Evolutionary conservation across 164 flowering plant genomes (phyloP), one percentile per base, ranked within the genome.

Genomic region (Macadamia tetraphylla): DNA sequence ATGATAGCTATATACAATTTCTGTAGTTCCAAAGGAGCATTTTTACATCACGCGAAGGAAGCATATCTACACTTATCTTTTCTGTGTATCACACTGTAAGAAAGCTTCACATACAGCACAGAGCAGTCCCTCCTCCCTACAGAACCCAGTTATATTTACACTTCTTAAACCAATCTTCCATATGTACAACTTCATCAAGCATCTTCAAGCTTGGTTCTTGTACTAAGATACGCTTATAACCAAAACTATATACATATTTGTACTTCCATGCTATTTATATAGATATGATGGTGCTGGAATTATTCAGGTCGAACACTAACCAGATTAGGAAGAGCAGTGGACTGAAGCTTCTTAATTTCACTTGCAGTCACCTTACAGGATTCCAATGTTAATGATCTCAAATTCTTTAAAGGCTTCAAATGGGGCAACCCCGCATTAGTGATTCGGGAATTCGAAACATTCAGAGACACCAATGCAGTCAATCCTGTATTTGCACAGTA

Each of bases 271-370:
- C 6, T 53, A 53, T 53, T 53, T 17, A 53, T 23, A 53, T 14
- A 53, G 3, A 1, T 53, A 2, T 17, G 40, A 35, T 35, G 40
- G 14, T 53, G 1, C 15, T 4, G 17, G 15, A 53, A 18, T 65
- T 77, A 84, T 74, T 88, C 88, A 1, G 96, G 96, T 53, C 94
- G 88, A 70, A 80, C 73, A 72, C 78, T 88, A 9, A 88, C 84
- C 65, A 90, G 81, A 73, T 88, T 81, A 0, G 89, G 89, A 65
- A 90, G 90, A 29, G 81, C 77, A 40, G 79, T 77, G 46, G 81
- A 72, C 63, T 88, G 92, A 66, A 94, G 94, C 80, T 83, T 86
- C 90, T 77, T 87, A 14, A 94, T 88, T 65, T 91, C 97, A 8
- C 65, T 55, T 10, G 90, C 91, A 3, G 97, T 82, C 70, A 94